Conservation (phyloP, 2,329 filamentous ascomycete species). For the Sphaerulina populicola region DNA sequence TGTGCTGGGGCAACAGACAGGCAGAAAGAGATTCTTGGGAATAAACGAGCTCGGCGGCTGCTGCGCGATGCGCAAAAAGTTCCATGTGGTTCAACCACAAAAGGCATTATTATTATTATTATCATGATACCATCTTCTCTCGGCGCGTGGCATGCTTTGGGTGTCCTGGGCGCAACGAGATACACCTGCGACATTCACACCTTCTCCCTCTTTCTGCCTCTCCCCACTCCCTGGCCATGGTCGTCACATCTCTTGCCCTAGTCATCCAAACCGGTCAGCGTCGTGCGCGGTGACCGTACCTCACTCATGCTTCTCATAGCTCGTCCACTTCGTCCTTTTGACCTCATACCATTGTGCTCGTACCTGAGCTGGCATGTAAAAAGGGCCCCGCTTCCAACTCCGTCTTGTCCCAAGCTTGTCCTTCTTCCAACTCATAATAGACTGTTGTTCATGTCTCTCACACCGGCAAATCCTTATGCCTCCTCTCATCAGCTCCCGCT, state of each 20-base stretch:
- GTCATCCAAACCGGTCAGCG: not conserved
- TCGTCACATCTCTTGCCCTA: too few species aligned
- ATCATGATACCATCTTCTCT: not conserved
- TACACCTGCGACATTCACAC: not conserved
- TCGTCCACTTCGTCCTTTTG: not conserved
- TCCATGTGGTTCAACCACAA: not conserved
- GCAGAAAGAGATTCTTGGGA: not conserved
- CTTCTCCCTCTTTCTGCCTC: not conserved
- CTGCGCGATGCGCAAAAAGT: too few species aligned
- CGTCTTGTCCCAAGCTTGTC: not conserved
- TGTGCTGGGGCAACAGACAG: not conserved
- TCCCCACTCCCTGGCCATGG: not conserved
- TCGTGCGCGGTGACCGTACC: not conserved
- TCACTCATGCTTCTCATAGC: not conserved
- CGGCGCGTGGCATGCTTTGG: not conserved
- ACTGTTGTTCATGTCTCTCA: constrained; percentile 35
- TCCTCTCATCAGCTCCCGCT: constrained; percentile 52
- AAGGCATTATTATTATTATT: not conserved
- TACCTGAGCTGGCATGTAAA: too few species aligned
- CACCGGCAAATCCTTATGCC: constrained; percentile 70
- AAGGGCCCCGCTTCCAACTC: not conserved
- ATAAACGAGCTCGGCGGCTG: too few species aligned
- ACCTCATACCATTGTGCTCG: not conserved
- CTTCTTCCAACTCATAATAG: not conserved
- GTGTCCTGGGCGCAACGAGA: not conserved